Evolutionary conservation across 352 stramenopile genomes (phyloP).

Genomic region (Phytophthora pseudosyringae): DNA sequence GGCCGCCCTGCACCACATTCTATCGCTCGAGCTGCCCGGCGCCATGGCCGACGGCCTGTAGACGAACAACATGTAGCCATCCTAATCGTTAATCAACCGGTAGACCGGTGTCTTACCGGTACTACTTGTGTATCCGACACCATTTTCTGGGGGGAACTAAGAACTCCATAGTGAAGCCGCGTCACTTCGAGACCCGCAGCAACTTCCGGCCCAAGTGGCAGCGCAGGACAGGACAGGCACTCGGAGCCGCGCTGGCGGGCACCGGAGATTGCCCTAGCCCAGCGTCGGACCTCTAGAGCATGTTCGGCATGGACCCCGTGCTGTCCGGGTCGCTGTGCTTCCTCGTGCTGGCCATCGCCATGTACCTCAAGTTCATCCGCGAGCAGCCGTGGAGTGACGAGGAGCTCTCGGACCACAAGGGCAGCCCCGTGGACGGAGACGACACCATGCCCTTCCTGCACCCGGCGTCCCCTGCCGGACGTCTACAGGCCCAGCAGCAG

Average conservation of each 20-base stretch:
- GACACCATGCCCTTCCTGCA: slow-evolving; percentile 79
- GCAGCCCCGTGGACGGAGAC: slow-evolving; percentile 62
- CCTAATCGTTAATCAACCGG: slow-evolving; percentile 13
- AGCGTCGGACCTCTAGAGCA: neutral
- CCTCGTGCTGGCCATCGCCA: slow-evolving; percentile 83
- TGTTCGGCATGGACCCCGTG: slow-evolving; percentile 78
- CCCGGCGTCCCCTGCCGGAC: slow-evolving; percentile 53
- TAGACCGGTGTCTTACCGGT: neutral
- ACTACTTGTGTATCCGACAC: slow-evolving; percentile 5
- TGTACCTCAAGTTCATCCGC: slow-evolving; percentile 91
- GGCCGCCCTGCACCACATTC: slow-evolving; percentile 79
- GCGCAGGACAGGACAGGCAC: slow-evolving; percentile 2
- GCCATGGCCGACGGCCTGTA: slow-evolving; percentile 30
- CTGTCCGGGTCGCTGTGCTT: slow-evolving; percentile 90
- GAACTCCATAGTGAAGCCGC: slow-evolving; percentile 15
- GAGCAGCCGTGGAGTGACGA: slow-evolving; percentile 73
- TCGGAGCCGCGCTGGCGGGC: slow-evolving; percentile 3
- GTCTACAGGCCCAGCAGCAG: slow-evolving; percentile 46
- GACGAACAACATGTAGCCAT: slow-evolving; percentile 25
- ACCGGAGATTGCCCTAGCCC: neutral
- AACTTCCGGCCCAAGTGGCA: slow-evolving; percentile 16
- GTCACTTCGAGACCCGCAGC: slow-evolving; percentile 27
- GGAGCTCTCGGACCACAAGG: slow-evolving; percentile 61
- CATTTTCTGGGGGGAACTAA: slow-evolving; percentile 14
- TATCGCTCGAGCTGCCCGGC: slow-evolving; percentile 59